These are phyloP conservation scores for Colletotrichum limetticola DNA, from an alignment of 2,329 filamentous ascomycete genomes.

Conservation along the genomic window DNA sequence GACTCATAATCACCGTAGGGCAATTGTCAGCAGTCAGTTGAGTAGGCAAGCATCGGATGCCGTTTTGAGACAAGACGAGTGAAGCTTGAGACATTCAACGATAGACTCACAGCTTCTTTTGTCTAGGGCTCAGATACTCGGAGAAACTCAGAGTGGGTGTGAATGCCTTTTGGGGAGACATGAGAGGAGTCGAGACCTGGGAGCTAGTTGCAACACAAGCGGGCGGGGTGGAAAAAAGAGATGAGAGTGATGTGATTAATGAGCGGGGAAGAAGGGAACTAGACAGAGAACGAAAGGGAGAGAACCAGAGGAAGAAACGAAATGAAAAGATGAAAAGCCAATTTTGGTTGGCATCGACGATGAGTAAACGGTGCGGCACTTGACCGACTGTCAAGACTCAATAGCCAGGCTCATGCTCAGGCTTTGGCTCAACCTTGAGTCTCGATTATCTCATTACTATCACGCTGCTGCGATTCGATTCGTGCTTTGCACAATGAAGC, in stretches of 20 bases:
- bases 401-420: background rate
- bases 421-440: background rate
- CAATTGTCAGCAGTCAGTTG: background rate
- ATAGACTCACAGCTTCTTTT: background rate
- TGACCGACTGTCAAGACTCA: background rate
- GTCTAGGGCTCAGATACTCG: background rate
- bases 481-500: background rate
- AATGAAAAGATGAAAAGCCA: background rate
- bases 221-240: background rate
- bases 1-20: too few relatives aligned
- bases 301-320: background rate
- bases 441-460: background rate
- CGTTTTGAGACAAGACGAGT: background rate
- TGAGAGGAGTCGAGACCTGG: background rate
- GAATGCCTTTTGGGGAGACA: background rate
- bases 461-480: background rate
- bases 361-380: background rate
- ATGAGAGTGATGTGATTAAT: background rate
- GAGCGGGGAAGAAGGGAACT: background rate
- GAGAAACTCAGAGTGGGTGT: background rate
- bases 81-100: background rate
- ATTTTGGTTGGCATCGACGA: background rate
- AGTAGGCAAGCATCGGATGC: constrained; percentile 9
- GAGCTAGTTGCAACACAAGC: background rate
- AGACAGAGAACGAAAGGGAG: background rate